Conservation (phyloP, 352 stramenopile genomes). For the Globisporangium cystogenes region DNA sequence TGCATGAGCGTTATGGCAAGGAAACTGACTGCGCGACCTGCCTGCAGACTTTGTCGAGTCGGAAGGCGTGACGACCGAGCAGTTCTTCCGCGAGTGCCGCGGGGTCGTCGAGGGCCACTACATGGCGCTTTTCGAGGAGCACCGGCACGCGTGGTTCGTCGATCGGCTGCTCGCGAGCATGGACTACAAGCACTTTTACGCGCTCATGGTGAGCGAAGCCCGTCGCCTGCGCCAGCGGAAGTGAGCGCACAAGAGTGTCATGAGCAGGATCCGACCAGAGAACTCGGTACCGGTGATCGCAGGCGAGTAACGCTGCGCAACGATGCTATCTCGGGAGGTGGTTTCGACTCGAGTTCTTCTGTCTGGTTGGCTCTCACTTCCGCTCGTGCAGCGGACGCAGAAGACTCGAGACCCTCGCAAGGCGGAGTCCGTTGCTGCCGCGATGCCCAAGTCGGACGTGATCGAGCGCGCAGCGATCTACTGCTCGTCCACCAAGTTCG, state of each 20-base stretch:
- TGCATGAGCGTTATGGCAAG: too few species aligned
- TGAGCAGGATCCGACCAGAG: too few species aligned
- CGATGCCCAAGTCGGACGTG: slow-evolving; percentile 44
- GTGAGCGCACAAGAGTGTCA: background rate
- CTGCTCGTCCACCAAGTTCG: slow-evolving; percentile 68
- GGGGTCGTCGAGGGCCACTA: slow-evolving; percentile 62
- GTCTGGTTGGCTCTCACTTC: too few species aligned
- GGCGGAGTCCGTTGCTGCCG: too few species aligned
- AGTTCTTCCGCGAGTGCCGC: slow-evolving; percentile 69
- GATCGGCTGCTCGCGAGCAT: slow-evolving; percentile 73
- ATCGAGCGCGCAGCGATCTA: slow-evolving; percentile 62
- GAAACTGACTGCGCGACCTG: too few species aligned
- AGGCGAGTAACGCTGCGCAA: too few species aligned
- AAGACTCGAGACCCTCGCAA: too few species aligned
- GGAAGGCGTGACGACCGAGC: slow-evolving; percentile 50
- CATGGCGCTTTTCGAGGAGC: slow-evolving; percentile 56
- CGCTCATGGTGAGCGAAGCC: slow-evolving; percentile 71
- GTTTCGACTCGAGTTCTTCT: too few species aligned
- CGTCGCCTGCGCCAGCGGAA: slow-evolving; percentile 30
- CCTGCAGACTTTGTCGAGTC: slow-evolving; percentile 54
- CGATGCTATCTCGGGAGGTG: too few species aligned
- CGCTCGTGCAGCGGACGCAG: too few species aligned
- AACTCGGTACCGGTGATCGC: too few species aligned
- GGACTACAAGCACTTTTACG: slow-evolving; percentile 79
- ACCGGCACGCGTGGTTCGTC: slow-evolving; percentile 67